Percentiles rank a stretch among this genome's conserved stretches.
Evolutionary conservation across 257 asterid species (phyloP).

Genomic region (Solanum etuberosum): DNA sequence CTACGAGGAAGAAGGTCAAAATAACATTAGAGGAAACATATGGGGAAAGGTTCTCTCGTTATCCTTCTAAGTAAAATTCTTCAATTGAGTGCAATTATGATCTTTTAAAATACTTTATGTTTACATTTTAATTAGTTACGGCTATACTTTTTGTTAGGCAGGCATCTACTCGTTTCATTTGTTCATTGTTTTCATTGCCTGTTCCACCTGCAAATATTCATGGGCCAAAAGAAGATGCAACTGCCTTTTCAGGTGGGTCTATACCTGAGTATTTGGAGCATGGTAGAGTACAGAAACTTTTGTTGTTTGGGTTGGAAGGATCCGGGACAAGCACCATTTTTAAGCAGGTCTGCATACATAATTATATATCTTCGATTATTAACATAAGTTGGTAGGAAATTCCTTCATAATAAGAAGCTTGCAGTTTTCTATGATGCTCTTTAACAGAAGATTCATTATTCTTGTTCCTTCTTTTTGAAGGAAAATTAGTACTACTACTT

Average conservation of each 20-base stretch:
- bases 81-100: neutral
- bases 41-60: constrained; percentile 65
- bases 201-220: constrained; percentile 38
- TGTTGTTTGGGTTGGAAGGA: constrained; percentile 57
- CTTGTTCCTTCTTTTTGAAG: neutral
- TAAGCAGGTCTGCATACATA: constrained; percentile 42
- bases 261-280: constrained; percentile 29
- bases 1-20: constrained; percentile 87
- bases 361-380: neutral
- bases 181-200: constrained; percentile 59
- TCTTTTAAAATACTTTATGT: neutral
- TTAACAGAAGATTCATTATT: neutral
- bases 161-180: constrained; percentile 60
- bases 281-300: constrained; percentile 37
- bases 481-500: neutral
- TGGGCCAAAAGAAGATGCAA: constrained; percentile 18
- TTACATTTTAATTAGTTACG: constrained; percentile 21
- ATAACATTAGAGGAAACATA: constrained; percentile 61
- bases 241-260: constrained; percentile 20
- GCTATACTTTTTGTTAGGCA: constrained; percentile 43
- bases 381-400: neutral
- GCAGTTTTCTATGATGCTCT: neutral
- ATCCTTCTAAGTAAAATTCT: constrained; percentile 3
- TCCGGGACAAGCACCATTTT: constrained; percentile 67
- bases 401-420: neutral